phyloP scores from a whole-genome alignment of 805 yeast genomes.

The Pichia thaimueangensis region DNA sequence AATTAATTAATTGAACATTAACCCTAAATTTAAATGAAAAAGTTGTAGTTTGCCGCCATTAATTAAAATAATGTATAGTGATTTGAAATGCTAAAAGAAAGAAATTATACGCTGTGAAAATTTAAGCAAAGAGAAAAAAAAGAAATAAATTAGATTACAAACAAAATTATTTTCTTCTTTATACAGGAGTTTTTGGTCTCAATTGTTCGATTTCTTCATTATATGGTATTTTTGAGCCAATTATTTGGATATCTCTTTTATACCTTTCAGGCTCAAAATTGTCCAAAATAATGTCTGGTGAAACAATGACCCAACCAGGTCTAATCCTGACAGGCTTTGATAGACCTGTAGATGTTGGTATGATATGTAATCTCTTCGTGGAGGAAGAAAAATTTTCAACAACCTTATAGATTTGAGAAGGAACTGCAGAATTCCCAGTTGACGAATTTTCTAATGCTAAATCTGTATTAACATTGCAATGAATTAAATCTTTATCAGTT shows the following conservation, averaged over 20 bases:
- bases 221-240: conserved; percentile 57
- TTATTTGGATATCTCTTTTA: conserved; percentile 34
- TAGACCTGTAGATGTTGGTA: conserved; percentile 66
- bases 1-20: too few relatives aligned
- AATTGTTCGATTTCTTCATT: conserved; percentile 68
- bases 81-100: too few relatives aligned
- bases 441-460: conserved; percentile 56
- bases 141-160: too few relatives aligned
- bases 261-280: conserved; percentile 53
- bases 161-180: background rate
- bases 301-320: conserved; percentile 86
- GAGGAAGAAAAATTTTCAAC: conserved; percentile 87
- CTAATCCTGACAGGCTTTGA: conserved; percentile 59
- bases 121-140: background rate
- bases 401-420: conserved; percentile 68
- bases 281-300: conserved; percentile 75
- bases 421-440: conserved; percentile 46
- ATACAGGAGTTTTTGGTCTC: conserved; percentile 75
- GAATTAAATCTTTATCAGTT: conserved; percentile 75
- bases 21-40: too few relatives aligned
- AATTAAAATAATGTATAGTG: too few relatives aligned
- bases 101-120: too few relatives aligned
- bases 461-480: conserved; percentile 90
- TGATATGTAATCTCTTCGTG: conserved; percentile 74
- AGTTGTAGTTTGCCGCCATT: too few relatives aligned